Conservation (phyloP, 768 basidiomycete species). For the Boletus vermiculosoides region DNA sequence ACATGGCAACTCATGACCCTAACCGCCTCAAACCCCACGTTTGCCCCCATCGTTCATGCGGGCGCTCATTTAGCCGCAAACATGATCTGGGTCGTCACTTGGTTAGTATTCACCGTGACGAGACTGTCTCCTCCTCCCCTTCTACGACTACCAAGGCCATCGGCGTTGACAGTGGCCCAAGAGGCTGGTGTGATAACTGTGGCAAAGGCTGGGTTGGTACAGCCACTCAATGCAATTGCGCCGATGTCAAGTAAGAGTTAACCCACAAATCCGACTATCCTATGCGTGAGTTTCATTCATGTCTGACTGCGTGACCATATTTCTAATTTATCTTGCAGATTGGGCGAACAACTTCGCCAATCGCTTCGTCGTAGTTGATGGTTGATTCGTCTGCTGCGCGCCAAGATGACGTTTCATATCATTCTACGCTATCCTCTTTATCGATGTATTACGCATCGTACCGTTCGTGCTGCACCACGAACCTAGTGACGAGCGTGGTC, state of each 20-base stretch:
- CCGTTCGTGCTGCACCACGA: slow-evolving; percentile 51
- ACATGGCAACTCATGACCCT: slow-evolving; percentile 93
- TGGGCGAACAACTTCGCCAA: slow-evolving; percentile 36
- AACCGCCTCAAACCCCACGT: slow-evolving; percentile 85
- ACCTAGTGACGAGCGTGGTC: slow-evolving; percentile 69
- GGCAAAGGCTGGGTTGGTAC: slow-evolving; percentile 67
- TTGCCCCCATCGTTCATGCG: slow-evolving; percentile 83
- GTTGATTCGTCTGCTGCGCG: slow-evolving; percentile 35
- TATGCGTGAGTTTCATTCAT: slow-evolving; percentile 28
- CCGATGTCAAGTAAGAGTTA: slow-evolving; percentile 55
- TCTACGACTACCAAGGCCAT: slow-evolving; percentile 48
- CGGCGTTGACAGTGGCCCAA: slow-evolving; percentile 62
- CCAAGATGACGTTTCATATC: slow-evolving; percentile 33
- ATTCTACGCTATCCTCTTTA: slow-evolving; percentile 37
- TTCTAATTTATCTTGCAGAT: slow-evolving; percentile 27
- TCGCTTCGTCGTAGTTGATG: slow-evolving; percentile 42
- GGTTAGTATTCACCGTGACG: slow-evolving; percentile 80
- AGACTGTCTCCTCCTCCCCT: slow-evolving; percentile 45
- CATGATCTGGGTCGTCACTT: slow-evolving; percentile 92
- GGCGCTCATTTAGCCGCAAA: slow-evolving; percentile 90
- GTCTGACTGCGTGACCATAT: background rate
- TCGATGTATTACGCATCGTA: slow-evolving; percentile 66
- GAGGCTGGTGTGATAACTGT: slow-evolving; percentile 73
- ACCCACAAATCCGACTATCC: slow-evolving; percentile 13
- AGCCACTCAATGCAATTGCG: slow-evolving; percentile 56